phyloP scores from a whole-genome alignment of 345 rosid genomes.

The Pugionium cornutum region DNA sequence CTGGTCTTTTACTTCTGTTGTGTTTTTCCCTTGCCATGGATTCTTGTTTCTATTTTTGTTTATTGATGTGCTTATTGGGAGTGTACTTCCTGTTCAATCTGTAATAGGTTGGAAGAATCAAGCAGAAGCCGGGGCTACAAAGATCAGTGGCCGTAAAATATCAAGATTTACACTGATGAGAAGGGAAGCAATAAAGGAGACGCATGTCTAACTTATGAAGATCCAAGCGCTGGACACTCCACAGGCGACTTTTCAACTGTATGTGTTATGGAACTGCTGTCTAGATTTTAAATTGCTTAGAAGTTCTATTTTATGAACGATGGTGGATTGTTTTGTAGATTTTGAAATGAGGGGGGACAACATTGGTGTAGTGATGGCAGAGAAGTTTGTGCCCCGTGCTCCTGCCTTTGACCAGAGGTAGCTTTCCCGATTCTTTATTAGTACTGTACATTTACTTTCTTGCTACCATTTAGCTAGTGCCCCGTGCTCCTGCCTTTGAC shows the following conservation, averaged over 20 bases:
- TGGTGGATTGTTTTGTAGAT: slow-evolving; percentile 50
- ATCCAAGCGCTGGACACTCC: slow-evolving; percentile 93
- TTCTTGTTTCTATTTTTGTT: slow-evolving; percentile 22
- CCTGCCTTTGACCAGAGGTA: slow-evolving; percentile 71
- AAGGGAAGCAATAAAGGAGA: slow-evolving; percentile 91
- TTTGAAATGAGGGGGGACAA: slow-evolving; percentile 78
- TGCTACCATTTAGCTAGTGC: slow-evolving; percentile 44
- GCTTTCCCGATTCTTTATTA: slow-evolving; percentile 17
- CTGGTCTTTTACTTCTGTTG: slow-evolving; percentile 38
- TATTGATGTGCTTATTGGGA: slow-evolving; percentile 24
- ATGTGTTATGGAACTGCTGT: slow-evolving; percentile 26
- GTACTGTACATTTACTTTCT: background rate
- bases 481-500: slow-evolving; percentile 55
- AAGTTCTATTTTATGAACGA: background rate
- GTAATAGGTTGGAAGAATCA: slow-evolving; percentile 82
- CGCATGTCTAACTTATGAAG: slow-evolving; percentile 89
- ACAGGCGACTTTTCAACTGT: slow-evolving; percentile 93
- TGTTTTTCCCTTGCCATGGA: slow-evolving; percentile 6
- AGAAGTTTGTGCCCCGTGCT: slow-evolving; percentile 74
- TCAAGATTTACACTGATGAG: slow-evolving; percentile 91
- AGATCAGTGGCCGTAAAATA: slow-evolving; percentile 98
- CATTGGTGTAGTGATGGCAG: slow-evolving; percentile 91
- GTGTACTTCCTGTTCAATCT: slow-evolving; percentile 13
- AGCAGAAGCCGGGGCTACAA: slow-evolving; percentile 95
- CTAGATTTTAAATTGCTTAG: background rate